Base-by-base conservation (phyloP, 1,139 yeast genomes). In the Debaryomycetaceae sp. region DNA sequence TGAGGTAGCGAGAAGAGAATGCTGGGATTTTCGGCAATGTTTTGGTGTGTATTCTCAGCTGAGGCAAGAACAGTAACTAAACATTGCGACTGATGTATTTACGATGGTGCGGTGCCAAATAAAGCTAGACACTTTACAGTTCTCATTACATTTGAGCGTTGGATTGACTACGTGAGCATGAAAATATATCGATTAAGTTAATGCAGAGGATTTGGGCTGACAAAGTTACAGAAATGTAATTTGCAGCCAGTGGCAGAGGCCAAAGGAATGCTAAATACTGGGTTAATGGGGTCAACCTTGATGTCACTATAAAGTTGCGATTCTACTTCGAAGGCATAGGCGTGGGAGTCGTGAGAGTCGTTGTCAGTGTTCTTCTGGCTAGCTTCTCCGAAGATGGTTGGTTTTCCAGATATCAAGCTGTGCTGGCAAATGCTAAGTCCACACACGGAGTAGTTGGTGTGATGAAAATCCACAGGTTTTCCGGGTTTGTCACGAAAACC, bases 401-500 rank as follows among this genome's bases (percentile, higher is more conserved):
- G 17, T 1, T 53, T 54, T n/a, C 51, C 54, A 39, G 67, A 60
- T 2, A 45, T 38, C 56, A 75, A 81, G n/a, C 59, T 49, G 54
- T 83, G 74, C 53, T 88, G 93, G 5, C 85, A 75, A 36, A 81
- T 72, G 38, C 95, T 80, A 35, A 93, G 67, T 0, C 99, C 99
- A 44, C 86, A 69, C 3, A 91, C 66, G 0, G 85, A 81, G 59
- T 93, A 95, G 60, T 91, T 90, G 1, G 97, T 85, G 59, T 93
- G 99, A 62, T 93, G 95, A 43, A 85, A 86, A 60, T 93, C 99
- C 0, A 95, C 82, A 8, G 66, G 58, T 50, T 79, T 81, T 1
- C 89, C 90, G 0, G 99, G 99, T 60, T 93, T 95, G 60, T 93
- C 99, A 41, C 84, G 68, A 31, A 93, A 70, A 0, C 99, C 98